Percentiles rank a stretch among this genome's conserved stretches.
Evolutionary conservation across 495 filamentous ascomycete species (phyloP).

Genomic region (Lichina pygmaea): DNA sequence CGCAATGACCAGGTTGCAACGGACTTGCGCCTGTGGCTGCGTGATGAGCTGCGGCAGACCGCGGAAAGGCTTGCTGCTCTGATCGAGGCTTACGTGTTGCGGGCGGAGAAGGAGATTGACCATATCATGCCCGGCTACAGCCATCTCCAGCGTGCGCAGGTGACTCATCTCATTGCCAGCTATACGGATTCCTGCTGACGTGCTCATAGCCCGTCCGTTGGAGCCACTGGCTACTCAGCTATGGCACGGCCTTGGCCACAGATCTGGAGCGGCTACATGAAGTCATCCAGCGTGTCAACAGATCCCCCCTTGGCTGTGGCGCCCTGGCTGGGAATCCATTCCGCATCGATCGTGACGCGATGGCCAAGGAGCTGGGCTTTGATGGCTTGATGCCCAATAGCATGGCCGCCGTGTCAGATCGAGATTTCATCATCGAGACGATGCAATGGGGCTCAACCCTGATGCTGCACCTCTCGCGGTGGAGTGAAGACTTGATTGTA

Average conservation of each 20-base stretch:
- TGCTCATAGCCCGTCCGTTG: slow-evolving; percentile 44
- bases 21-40: slow-evolving; percentile 82
- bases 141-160: slow-evolving; percentile 60
- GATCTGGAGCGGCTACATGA: slow-evolving; percentile 63
- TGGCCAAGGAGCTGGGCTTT: slow-evolving; percentile 77
- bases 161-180: too few species aligned
- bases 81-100: slow-evolving; percentile 38
- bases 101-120: slow-evolving; percentile 58
- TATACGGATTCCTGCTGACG: too few species aligned
- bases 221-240: slow-evolving; percentile 66
- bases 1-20: slow-evolving; percentile 87
- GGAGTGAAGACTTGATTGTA: slow-evolving; percentile 76
- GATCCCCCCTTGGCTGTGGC: slow-evolving; percentile 56
- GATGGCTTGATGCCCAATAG: slow-evolving; percentile 59
- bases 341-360: slow-evolving; percentile 61
- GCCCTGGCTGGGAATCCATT: slow-evolving; percentile 86
- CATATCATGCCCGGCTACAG: slow-evolving; percentile 54
- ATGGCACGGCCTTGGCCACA: slow-evolving; percentile 44
- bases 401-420: slow-evolving; percentile 58
- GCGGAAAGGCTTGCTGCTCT: slow-evolving; percentile 42
- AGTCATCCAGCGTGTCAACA: slow-evolving; percentile 48
- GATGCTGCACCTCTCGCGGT: slow-evolving; percentile 69
- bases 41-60: slow-evolving; percentile 47
- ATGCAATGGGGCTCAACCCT: slow-evolving; percentile 73
- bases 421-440: slow-evolving; percentile 74